phyloP scores from a whole-genome alignment of 345 rosid genomes.

The Citrus sp. region DNA sequence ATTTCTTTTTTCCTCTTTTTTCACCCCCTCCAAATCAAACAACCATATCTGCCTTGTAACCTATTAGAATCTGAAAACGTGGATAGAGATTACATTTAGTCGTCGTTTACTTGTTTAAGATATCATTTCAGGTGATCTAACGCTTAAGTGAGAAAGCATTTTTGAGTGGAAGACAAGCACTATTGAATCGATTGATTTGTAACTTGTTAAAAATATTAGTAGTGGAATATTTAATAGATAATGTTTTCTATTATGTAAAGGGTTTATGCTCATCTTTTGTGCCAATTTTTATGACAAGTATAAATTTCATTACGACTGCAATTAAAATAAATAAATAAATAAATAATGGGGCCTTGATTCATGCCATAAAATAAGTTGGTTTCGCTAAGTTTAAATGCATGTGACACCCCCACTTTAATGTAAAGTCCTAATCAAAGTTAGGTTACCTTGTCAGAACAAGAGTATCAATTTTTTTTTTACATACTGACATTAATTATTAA shows the following conservation, averaged over 20 bases:
- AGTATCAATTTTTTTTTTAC: too few species aligned
- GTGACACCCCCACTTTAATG: not conserved
- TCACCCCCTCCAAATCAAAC: too few species aligned
- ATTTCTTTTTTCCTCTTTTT: too few species aligned
- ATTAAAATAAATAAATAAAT: too few species aligned
- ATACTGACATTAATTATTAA: too few species aligned
- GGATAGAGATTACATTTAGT: not conserved
- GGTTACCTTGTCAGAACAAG: not conserved
- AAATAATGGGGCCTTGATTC: not conserved
- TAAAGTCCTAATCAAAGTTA: not conserved
- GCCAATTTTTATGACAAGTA: not conserved
- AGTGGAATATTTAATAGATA: not conserved
- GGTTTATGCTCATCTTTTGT: not conserved
- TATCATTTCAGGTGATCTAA: not conserved
- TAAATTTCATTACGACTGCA: not conserved
- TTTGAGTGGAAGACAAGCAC: constrained; percentile 14
- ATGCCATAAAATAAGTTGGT: not conserved
- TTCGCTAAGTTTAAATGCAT: not conserved
- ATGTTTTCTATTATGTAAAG: not conserved
- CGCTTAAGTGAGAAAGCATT: constrained; percentile 7
- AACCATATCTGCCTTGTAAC: not conserved
- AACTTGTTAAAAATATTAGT: not conserved
- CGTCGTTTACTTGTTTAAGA: not conserved
- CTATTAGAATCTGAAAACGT: constrained; percentile 10
- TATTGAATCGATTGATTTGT: not conserved